Base-by-base conservation (phyloP, 2,329 filamentous ascomycete species). In the Grosmannia huntii region DNA sequence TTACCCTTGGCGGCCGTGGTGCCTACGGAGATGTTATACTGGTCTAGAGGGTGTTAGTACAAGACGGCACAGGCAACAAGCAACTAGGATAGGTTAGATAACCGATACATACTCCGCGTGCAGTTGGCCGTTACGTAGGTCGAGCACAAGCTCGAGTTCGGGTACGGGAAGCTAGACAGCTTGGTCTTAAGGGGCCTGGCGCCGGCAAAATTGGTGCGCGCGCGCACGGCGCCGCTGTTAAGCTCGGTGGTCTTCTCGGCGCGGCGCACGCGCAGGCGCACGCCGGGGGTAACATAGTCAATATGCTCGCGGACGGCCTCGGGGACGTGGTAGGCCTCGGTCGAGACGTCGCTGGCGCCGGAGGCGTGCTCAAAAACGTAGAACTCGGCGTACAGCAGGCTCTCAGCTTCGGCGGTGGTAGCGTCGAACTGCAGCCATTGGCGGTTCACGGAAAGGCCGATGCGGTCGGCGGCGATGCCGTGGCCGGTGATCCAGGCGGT, bases 231-330 rank as follows among this genome's bases (percentile, higher is more conserved):
- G 23, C 33, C 36, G 25, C n/a, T 4, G 19, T 11, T 5, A 21
- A n/a, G 41, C n/a, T n/a, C 44, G 12, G 16, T 21, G 44, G n/a
- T 48, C 44, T n/a, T 48, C 19, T 44, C 41, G 14, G n/a, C 41
- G 5, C 46, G 25, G 27, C 38, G 19, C 2, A n/a, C 28, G 23
- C 56, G 67, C 11, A 81, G 69, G 62, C 76, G 77, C 61, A 79
- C 72, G 7, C 77, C 78, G 0, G 79, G 79, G 1, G 75, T 80
- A 46, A 82, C 74, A 65, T 80, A 81, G 66, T 81, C 78, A 56
- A 82, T 70, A 58, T 80, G 76, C n/a, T 70, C 62, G 44, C 70
- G 69, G n/a, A 81, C 60, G 48, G 74, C 65, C 25, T 70, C 68
- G 1, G 78, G 78, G 4, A 81, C 67, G 60, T 77, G 75, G 64